Conservation (phyloP, 148 eudicot genomes). For the Arctostaphylos glauca region DNA sequence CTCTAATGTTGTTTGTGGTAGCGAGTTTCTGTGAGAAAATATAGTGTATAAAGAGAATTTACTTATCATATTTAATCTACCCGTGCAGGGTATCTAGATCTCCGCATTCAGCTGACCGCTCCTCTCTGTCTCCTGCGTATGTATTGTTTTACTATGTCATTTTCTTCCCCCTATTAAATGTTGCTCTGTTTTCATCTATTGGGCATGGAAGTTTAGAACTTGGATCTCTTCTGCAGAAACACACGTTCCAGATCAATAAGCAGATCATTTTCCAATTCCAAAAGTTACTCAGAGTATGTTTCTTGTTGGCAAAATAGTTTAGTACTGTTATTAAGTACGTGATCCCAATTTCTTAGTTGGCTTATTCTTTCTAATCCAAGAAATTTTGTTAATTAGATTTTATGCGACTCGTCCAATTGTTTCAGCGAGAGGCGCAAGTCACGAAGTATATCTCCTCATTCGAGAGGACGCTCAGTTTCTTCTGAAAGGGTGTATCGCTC, state of each 20-base stretch:
- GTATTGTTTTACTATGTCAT: slow-evolving; percentile 6
- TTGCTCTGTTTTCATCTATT: slow-evolving; percentile 5
- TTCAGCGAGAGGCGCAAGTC: slow-evolving; percentile 59
- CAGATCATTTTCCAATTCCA: slow-evolving; percentile 62
- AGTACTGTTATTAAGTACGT: background rate
- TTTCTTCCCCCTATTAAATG: background rate
- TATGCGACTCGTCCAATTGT: background rate
- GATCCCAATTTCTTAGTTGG: background rate
- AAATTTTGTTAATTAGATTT: background rate
- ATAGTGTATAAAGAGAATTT: slow-evolving; percentile 9
- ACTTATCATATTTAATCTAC: slow-evolving; percentile 23
- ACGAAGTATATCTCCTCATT: slow-evolving; percentile 57
- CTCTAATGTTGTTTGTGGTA: background rate
- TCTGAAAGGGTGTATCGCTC: slow-evolving; percentile 43
- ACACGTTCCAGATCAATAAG: slow-evolving; percentile 53
- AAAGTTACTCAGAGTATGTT: slow-evolving; percentile 70
- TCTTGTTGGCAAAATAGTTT: background rate
- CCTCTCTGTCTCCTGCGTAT: slow-evolving; percentile 66
- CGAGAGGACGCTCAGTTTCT: slow-evolving; percentile 56
- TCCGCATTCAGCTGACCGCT: slow-evolving; percentile 48
- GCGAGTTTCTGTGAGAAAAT: slow-evolving; percentile 7
- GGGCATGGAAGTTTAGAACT: background rate
- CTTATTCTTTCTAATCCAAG: background rate
- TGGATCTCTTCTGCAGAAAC: slow-evolving; percentile 35
- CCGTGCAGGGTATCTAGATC: slow-evolving; percentile 58